phyloP scores from a whole-genome alignment of 1,284 basidiomycete species.

The Vanrija sp. region DNA sequence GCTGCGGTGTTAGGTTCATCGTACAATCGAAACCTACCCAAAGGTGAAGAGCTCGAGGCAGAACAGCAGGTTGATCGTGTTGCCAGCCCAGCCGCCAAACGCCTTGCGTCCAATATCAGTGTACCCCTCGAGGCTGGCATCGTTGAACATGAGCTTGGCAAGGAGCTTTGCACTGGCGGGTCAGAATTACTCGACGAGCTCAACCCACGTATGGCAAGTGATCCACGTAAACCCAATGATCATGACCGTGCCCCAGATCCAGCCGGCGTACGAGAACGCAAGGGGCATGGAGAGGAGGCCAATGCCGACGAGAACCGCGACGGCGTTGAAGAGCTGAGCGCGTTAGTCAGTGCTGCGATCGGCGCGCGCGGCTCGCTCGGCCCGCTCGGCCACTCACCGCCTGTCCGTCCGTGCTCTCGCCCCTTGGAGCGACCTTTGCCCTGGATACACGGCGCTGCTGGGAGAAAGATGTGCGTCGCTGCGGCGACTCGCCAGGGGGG shows the following conservation, averaged over 20 bases:
- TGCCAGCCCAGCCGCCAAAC: constrained; percentile 67
- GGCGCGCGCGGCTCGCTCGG: constrained; percentile 3
- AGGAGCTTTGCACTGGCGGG: constrained; percentile 71
- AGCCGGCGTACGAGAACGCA: constrained; percentile 81
- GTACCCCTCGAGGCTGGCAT: constrained; percentile 71
- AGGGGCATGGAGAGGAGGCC: constrained; percentile 86
- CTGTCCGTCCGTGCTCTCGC: constrained; percentile 72
- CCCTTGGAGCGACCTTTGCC: constrained; percentile 36
- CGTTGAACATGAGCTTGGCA: constrained; percentile 66
- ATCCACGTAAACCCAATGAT: constrained; percentile 73
- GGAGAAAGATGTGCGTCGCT: not conserved
- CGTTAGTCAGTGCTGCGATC: constrained; percentile 14
- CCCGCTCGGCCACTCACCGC: constrained; percentile 56
- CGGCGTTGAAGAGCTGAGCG: constrained; percentile 80
- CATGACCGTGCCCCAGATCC: constrained; percentile 69
- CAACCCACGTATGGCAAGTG: constrained; percentile 76
- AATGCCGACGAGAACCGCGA: constrained; percentile 79
- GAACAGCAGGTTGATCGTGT: constrained; percentile 54
- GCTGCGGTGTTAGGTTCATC: constrained; percentile 47
- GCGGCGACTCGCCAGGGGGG: constrained; percentile 2
- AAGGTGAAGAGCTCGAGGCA: constrained; percentile 75
- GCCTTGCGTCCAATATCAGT: constrained; percentile 83
- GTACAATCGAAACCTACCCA: constrained; percentile 15
- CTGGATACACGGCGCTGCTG: constrained; percentile 14
- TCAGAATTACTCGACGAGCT: not conserved